phyloP scores from a whole-genome alignment of 768 basidiomycete species.

The Termitomyces sp. region DNA sequence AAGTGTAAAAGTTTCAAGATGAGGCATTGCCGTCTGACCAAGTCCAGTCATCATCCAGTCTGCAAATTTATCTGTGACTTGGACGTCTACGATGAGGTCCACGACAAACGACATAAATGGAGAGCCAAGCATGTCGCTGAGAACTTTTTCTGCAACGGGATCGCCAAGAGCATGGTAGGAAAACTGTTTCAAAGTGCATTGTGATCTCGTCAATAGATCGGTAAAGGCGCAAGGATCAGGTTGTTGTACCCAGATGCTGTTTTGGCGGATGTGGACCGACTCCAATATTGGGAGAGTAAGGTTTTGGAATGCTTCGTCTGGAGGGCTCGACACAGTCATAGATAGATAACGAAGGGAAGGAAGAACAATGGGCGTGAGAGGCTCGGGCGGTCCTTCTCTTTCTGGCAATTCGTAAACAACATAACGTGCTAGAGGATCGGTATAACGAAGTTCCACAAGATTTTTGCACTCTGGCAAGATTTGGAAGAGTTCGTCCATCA shows the following conservation, averaged over 20 bases:
- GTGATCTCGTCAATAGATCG: constrained; percentile 5
- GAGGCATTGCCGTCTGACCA: not conserved
- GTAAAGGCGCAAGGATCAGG: not conserved
- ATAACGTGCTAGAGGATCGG: not conserved
- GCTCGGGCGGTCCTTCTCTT: not conserved
- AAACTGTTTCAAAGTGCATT: constrained; percentile 4
- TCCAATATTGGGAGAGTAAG: constrained; percentile 1
- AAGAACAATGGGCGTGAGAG: not conserved
- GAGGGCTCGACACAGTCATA: not conserved
- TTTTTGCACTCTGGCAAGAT: not conserved
- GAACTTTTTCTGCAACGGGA: not conserved
- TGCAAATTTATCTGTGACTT: not conserved
- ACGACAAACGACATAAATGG: constrained; percentile 1
- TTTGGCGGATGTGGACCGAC: not conserved
- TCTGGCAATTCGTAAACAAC: not conserved
- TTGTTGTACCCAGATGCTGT: not conserved
- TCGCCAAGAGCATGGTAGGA: not conserved
- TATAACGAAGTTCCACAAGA: constrained; percentile 6
- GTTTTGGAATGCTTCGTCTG: not conserved
- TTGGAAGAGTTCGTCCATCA: not conserved
- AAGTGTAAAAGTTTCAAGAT: not conserved
- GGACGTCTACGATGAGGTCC: not conserved
- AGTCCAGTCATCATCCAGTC: not conserved
- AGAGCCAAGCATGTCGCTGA: not conserved
- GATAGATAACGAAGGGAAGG: constrained; percentile 4